Evolutionary conservation across 331 rosid species (phyloP).

Genomic region (Erythrophleum ivorense): DNA sequence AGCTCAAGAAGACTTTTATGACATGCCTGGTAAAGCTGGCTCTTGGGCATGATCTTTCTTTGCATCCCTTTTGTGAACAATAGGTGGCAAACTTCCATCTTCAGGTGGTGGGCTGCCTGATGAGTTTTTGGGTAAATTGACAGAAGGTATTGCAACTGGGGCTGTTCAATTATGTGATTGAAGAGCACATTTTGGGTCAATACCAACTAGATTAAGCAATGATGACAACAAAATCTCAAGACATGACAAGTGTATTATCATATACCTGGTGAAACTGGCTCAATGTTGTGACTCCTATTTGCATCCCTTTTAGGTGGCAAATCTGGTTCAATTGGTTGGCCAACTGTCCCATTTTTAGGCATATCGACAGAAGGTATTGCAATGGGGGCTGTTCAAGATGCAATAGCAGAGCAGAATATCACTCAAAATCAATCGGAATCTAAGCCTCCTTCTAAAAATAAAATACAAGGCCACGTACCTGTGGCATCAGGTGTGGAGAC

Average conservation of each 20-base stretch:
- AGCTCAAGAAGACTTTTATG: constrained; percentile 27
- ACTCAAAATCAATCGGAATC: constrained; percentile 17
- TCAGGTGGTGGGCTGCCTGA: constrained; percentile 51
- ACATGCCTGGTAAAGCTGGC: constrained; percentile 68
- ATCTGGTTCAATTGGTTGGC: constrained; percentile 47
- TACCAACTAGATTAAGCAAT: constrained; percentile 31
- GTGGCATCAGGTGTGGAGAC: constrained; percentile 55
- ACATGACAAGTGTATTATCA: constrained; percentile 27
- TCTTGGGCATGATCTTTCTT: constrained; percentile 41
- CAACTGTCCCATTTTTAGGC: constrained; percentile 51
- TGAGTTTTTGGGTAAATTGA: constrained; percentile 53
- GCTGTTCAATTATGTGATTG: constrained; percentile 43
- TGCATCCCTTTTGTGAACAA: constrained; percentile 42
- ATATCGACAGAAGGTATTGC: constrained; percentile 44
- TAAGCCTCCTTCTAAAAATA: not conserved
- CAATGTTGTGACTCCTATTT: constrained; percentile 49
- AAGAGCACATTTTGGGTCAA: constrained; percentile 32
- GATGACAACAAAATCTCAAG: constrained; percentile 26
- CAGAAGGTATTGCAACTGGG: constrained; percentile 55
- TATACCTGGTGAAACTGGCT: constrained; percentile 63
- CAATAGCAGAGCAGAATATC: not conserved
- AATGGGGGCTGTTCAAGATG: no score
- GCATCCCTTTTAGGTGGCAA: constrained; percentile 47
- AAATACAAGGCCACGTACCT: constrained; percentile 49
- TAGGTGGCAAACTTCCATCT: constrained; percentile 61